Evolutionary conservation across 2,329 filamentous ascomycete species (phyloP).

Genomic region (Coniochaeta pulveracea): DNA sequence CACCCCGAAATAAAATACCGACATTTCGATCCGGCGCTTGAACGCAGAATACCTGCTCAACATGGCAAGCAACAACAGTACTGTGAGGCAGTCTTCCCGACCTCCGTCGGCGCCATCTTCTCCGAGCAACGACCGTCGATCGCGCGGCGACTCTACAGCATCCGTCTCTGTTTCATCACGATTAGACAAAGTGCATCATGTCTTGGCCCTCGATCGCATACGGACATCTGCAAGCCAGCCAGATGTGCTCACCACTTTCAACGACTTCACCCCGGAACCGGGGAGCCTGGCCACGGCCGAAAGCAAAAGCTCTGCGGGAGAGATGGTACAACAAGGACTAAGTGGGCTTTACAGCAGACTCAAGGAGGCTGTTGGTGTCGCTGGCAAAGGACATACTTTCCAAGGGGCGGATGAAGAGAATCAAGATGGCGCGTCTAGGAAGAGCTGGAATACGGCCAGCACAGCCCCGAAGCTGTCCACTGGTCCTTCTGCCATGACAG

Average conservation of each 20-base stretch:
- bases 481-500: slow-evolving; percentile 14
- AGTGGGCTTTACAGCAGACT: slow-evolving; percentile 83
- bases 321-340: slow-evolving; percentile 73
- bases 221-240: slow-evolving; percentile 82
- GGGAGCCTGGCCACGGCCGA: slow-evolving; percentile 47
- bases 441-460: slow-evolving; percentile 26
- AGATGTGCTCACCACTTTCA: slow-evolving; percentile 80
- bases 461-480: slow-evolving; percentile 22
- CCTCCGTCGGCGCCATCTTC: slow-evolving; percentile 22
- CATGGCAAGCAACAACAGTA: slow-evolving; percentile 19
- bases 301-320: slow-evolving; percentile 57
- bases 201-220: slow-evolving; percentile 73
- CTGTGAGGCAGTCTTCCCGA: slow-evolving; percentile 17
- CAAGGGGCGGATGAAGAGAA: slow-evolving; percentile 27
- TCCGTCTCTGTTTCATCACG: slow-evolving; percentile 36
- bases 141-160: slow-evolving; percentile 26
- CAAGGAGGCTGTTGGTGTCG: slow-evolving; percentile 67
- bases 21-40: not conserved
- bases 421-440: slow-evolving; percentile 30
- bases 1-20: slow-evolving; percentile 1
- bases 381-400: slow-evolving; percentile 26
- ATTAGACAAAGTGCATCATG: slow-evolving; percentile 62
- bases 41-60: no score
- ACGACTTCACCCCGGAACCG: slow-evolving; percentile 72
- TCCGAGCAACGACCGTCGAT: slow-evolving; percentile 14